A percentile compares a stretch with the other conserved stretches of the same genome.
These are phyloP conservation scores for Talaromyces islandicus DNA, from an alignment of 2,329 filamentous ascomycete species.

Conservation along the genomic window DNA sequence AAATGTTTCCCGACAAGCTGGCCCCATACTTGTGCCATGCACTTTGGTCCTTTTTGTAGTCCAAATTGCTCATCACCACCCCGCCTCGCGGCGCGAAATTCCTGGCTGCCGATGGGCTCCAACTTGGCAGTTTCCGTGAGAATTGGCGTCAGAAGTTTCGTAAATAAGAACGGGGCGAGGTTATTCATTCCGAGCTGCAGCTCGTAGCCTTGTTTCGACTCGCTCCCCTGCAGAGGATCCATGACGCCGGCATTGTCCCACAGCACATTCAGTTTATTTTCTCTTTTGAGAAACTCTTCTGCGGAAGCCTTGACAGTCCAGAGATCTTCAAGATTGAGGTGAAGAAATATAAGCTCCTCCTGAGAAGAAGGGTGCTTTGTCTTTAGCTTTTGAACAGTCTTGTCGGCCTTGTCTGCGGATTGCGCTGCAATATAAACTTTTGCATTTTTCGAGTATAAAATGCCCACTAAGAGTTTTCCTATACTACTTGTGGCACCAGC, in stretches of 20 bases:
- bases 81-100: constrained; percentile 16
- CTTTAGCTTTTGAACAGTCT: constrained; percentile 42
- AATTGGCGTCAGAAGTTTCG: constrained; percentile 30
- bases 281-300: constrained; percentile 28
- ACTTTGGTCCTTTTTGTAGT: constrained; percentile 12
- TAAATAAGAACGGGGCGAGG: constrained; percentile 33
- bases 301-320: constrained; percentile 33
- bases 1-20: constrained; percentile 19
- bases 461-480: constrained; percentile 44
- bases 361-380: constrained; percentile 19
- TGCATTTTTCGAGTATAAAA: constrained; percentile 50
- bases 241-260: constrained; percentile 34
- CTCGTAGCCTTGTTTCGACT: constrained; percentile 31
- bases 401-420: constrained; percentile 36
- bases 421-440: constrained; percentile 52
- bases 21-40: constrained; percentile 13
- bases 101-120: constrained; percentile 16
- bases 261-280: constrained; percentile 35
- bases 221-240: constrained; percentile 26
- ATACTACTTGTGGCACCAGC: constrained; percentile 29
- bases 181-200: constrained; percentile 33
- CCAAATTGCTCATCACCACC: constrained; percentile 16
- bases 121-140: constrained; percentile 25
- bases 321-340: constrained; percentile 42
- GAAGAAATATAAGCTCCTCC: constrained; percentile 39